Conservation (phyloP, 495 filamentous ascomycete genomes). For the Saxophila tyrrhenica region DNA sequence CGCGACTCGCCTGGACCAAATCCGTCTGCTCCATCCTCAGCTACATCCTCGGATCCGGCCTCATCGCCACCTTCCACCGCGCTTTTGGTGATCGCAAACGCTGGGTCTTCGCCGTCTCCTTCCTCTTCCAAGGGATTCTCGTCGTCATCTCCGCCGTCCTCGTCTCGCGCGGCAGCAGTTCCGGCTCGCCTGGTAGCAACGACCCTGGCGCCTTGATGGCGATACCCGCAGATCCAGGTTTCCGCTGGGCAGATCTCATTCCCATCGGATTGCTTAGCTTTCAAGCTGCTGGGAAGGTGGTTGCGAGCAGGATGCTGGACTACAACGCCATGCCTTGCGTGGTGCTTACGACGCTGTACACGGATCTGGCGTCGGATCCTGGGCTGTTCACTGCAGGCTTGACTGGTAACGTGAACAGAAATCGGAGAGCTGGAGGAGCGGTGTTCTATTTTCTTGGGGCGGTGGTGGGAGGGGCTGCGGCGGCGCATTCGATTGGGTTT, state of each 20-base stretch:
- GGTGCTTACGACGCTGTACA: slow-evolving; percentile 1
- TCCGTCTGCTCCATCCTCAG: background rate
- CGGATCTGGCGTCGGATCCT: background rate
- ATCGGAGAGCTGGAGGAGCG: background rate
- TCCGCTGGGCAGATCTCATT: slow-evolving; percentile 1
- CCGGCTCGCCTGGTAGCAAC: background rate
- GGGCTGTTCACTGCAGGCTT: background rate
- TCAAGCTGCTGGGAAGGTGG: slow-evolving; percentile 1
- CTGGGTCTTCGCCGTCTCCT: background rate
- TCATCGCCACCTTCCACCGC: background rate
- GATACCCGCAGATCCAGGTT: background rate
- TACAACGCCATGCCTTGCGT: background rate
- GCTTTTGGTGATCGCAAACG: background rate
- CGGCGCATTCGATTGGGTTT: background rate
- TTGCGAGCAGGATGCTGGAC: background rate
- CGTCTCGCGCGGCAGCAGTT: background rate
- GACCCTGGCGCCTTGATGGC: background rate
- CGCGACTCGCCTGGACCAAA: background rate
- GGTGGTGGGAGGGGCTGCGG: background rate
- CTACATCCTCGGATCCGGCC: background rate
- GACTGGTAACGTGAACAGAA: background rate
- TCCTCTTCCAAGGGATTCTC: background rate
- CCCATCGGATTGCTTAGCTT: slow-evolving; percentile 1
- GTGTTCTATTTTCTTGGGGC: background rate
- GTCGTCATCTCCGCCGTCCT: background rate